Conservation (phyloP, 2,329 filamentous ascomycete genomes). For the Huntiella moniliformis region DNA sequence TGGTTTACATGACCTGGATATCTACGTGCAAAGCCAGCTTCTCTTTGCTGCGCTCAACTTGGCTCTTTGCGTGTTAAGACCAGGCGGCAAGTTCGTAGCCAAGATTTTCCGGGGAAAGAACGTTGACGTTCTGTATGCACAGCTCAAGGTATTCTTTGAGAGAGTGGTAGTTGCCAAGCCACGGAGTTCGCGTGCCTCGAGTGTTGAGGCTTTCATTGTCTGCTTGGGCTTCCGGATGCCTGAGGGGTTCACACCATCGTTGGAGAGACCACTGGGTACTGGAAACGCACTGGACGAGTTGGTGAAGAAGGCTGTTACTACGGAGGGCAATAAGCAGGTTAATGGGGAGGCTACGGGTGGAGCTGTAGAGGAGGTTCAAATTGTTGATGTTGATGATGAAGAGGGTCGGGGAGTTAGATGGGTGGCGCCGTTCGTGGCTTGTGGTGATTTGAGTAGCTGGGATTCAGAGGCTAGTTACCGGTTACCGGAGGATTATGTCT, state of each 20-base stretch:
- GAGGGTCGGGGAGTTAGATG: constrained; percentile 32
- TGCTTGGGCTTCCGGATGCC: constrained; percentile 79
- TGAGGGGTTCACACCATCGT: constrained; percentile 51
- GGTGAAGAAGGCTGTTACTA: constrained; percentile 21
- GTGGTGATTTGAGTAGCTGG: constrained; percentile 83
- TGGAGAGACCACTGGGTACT: constrained; percentile 56
- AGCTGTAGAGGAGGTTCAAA: constrained; percentile 12
- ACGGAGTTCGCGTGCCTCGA: constrained; percentile 82
- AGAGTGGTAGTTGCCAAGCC: constrained; percentile 84
- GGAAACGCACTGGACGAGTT: constrained; percentile 22
- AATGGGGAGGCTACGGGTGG: constrained; percentile 9
- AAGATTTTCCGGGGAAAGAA: constrained; percentile 94
- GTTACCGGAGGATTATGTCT: constrained; percentile 68
- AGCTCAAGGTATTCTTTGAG: constrained; percentile 78
- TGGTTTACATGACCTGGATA: constrained; percentile 89
- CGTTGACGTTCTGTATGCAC: constrained; percentile 87
- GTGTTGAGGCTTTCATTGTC: constrained; percentile 90
- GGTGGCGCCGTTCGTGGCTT: constrained; percentile 95
- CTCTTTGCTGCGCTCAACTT: constrained; percentile 89
- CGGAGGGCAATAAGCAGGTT: constrained; percentile 19
- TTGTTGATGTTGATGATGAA: constrained; percentile 17
- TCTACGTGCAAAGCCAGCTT: constrained; percentile 91
- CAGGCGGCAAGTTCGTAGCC: constrained; percentile 88
- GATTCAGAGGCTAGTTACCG: constrained; percentile 92
- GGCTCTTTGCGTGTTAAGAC: constrained; percentile 76